Evolutionary conservation across 139 green algal genomes (phyloP).

Genomic region (Chlorella sp.): DNA sequence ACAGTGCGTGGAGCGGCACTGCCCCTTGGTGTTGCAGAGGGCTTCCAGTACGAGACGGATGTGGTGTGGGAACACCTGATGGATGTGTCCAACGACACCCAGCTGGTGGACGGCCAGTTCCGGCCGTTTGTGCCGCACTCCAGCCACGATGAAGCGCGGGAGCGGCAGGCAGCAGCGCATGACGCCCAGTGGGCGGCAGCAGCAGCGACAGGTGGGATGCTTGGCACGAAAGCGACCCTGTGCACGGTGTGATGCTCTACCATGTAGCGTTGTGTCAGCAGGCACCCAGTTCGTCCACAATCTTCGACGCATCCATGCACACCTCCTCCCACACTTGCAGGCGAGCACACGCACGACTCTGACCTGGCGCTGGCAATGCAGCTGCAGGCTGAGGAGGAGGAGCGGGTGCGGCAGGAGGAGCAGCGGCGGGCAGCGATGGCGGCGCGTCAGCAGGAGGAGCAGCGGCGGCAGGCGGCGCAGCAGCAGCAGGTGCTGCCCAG

Average conservation of each 20-base stretch:
- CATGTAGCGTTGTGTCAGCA: too few species aligned
- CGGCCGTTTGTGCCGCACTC: slow-evolving; percentile 34
- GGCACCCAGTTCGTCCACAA: too few species aligned
- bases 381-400: slow-evolving; percentile 80
- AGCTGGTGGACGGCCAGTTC: slow-evolving; percentile 67
- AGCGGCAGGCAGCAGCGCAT: slow-evolving; percentile 12
- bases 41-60: slow-evolving; percentile 76
- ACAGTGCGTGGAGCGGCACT: too few species aligned
- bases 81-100: slow-evolving; percentile 76
- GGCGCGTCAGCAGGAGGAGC: slow-evolving; percentile 30
- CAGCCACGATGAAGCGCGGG: slow-evolving; percentile 1
- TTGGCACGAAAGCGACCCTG: too few species aligned
- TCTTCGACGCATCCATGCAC: too few species aligned
- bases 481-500: slow-evolving; percentile 19
- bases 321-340: neutral
- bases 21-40: too few species aligned
- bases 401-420: slow-evolving; percentile 21
- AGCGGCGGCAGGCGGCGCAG: slow-evolving; percentile 14
- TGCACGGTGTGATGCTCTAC: too few species aligned
- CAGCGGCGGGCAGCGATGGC: neutral
- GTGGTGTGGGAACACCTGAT: slow-evolving; percentile 94
- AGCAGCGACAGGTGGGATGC: slow-evolving; percentile 34
- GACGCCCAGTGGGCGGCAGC: slow-evolving; percentile 41
- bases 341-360: slow-evolving; percentile 53
- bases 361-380: slow-evolving; percentile 89